Percentiles rank a stretch among this genome's conserved stretches.
These are phyloP conservation scores for Linaria vulgaris DNA, from an alignment of 257 asterid genomes.

Conservation along the genomic window DNA sequence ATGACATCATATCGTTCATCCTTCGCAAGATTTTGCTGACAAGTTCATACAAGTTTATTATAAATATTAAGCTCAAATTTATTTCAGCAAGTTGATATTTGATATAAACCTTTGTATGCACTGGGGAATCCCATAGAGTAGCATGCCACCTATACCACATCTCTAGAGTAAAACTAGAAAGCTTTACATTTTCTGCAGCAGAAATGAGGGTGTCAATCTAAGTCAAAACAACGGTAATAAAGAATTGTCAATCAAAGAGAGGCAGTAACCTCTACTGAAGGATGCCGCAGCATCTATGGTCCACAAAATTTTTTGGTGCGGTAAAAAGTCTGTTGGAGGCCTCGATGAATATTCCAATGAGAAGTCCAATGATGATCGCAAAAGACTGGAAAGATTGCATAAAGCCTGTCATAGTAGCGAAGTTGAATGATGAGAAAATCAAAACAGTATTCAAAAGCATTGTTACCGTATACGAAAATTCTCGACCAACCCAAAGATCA, in stretches of 20 bases:
- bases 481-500: constrained; percentile 14
- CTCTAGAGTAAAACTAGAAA: constrained; percentile 64
- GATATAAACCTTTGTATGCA: constrained; percentile 45
- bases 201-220: constrained; percentile 23
- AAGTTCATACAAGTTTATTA: constrained; percentile 16
- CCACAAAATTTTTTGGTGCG: constrained; percentile 81
- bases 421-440: constrained; percentile 9
- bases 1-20: constrained; percentile 33
- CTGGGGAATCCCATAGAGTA: constrained; percentile 67
- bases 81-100: neutral
- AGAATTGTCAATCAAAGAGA: constrained; percentile 22
- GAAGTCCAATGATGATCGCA: constrained; percentile 54
- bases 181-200: constrained; percentile 45
- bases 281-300: constrained; percentile 70
- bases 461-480: neutral
- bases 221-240: constrained; percentile 15
- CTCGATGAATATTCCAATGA: constrained; percentile 66
- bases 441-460: neutral
- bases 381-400: constrained; percentile 36
- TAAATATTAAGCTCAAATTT: constrained; percentile 10
- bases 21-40: constrained; percentile 39
- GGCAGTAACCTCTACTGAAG: constrained; percentile 43
- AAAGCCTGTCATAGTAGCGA: constrained; percentile 50
- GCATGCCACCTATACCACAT: constrained; percentile 94
- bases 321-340: constrained; percentile 69